phyloP scores from a whole-genome alignment of 345 rosid species.

The Murraya koenigii region DNA sequence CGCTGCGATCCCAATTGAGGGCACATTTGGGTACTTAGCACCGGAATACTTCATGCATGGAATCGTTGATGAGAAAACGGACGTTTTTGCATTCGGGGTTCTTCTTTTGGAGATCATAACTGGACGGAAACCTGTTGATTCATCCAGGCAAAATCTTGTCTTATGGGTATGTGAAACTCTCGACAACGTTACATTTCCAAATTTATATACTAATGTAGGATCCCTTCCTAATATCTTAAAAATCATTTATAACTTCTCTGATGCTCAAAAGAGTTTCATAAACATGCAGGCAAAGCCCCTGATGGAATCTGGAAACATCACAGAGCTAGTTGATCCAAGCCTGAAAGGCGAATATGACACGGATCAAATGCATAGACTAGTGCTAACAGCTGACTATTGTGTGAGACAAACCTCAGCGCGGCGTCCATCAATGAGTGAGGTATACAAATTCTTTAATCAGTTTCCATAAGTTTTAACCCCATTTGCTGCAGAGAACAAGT shows the following conservation, averaged over 20 bases:
- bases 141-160: constrained; percentile 72
- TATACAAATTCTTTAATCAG: constrained; percentile 5
- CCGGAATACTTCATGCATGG: constrained; percentile 98
- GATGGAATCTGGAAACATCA: constrained; percentile 66
- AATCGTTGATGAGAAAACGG: constrained; percentile 89
- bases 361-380: constrained; percentile 62
- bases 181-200: not conserved
- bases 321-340: constrained; percentile 59
- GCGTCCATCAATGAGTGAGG: constrained; percentile 92
- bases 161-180: constrained; percentile 53
- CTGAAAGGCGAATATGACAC: constrained; percentile 55
- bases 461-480: not conserved
- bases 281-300: constrained; percentile 69
- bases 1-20: constrained; percentile 84
- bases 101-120: constrained; percentile 83
- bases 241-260: not conserved
- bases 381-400: constrained; percentile 72
- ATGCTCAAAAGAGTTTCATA: not conserved
- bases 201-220: not conserved
- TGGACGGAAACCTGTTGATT: constrained; percentile 76
- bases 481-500: not conserved
- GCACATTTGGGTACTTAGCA: constrained; percentile 97
- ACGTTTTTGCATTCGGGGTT: constrained; percentile 83
- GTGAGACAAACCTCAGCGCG: constrained; percentile 70
- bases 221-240: not conserved